A percentile compares a stretch with the other conserved stretches of the same genome.
Evolutionary conservation across 345 rosid species (phyloP).

Genomic region (Eucalyptus cloeziana): DNA sequence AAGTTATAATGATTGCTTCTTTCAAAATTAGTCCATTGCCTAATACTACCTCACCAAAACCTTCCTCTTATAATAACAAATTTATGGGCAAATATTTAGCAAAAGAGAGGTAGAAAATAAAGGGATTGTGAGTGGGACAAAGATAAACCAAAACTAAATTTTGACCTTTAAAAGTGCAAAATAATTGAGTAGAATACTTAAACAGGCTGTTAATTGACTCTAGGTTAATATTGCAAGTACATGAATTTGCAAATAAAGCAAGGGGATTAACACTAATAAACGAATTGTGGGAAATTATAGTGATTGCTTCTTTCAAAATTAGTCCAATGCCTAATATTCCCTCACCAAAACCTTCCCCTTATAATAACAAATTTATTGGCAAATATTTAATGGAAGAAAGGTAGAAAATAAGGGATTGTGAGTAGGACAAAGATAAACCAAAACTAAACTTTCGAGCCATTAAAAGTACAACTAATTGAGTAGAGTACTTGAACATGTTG

Average conservation of each 20-base stretch:
- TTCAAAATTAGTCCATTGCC: background rate
- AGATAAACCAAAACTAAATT: background rate
- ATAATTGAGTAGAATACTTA: background rate
- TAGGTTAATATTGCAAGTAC: background rate
- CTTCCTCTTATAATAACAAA: background rate
- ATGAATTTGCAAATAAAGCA: background rate
- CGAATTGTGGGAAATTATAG: background rate
- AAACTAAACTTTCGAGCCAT: background rate
- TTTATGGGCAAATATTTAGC: background rate
- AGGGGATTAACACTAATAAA: background rate
- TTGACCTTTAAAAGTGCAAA: background rate
- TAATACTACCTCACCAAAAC: background rate
- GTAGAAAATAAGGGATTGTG: background rate
- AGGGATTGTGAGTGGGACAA: background rate
- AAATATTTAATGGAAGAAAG: background rate
- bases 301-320: background rate
- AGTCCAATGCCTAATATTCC: background rate
- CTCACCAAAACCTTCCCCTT: background rate
- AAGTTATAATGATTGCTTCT: background rate
- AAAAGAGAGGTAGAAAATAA: too few species aligned
- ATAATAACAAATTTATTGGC: background rate
- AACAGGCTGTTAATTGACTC: background rate
- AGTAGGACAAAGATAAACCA: background rate
- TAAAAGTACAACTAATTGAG: background rate
- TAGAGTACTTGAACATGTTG: background rate